Base-by-base conservation (phyloP, 2,329 filamentous ascomycete genomes). In the Incumbomyces lentus region DNA sequence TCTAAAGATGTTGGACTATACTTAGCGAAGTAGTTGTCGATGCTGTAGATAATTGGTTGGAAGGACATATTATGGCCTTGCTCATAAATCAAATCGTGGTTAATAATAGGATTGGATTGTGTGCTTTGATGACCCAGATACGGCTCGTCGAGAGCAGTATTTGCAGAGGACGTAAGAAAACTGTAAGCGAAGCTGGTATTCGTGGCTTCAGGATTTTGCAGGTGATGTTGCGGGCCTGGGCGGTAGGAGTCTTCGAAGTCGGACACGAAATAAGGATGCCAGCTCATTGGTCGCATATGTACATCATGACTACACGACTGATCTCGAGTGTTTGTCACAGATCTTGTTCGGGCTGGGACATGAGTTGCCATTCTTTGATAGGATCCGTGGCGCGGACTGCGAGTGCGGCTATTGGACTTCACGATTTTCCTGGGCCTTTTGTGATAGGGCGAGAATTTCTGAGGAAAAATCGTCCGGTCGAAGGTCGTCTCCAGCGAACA, bases 401-500 rank as follows among this genome's bases (percentile, higher is more conserved):
- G 51, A 19, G 55, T 56, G 17, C 55, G 50, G 43, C 52, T 56
- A 40, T 43, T 51, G 6, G 55, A 40, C 40, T 57, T 57, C 17
- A 51, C 46, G 17, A 57, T 43, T 46, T 52, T 56, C 33, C 44
- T 46, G 19, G 54, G 52, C 3, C 54, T 51, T 35, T 46, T 40
- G 40, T 55, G 53, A 31, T 55, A 51, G 13, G 50, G 49, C 1
- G 53, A 52, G 6, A 53, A 40, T 39, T 44, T 52, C 29, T 37
- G 29, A 35, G 45, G 22, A 13, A 50, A 36, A 7, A 17, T 26
- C 6, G 36, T n/a, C 10, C 6, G 29, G 13, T 38, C 17, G 13
- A 19, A 38, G 31, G 42, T 38, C 22, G 22, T 26, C 22, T 26
- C 22, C 8, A 26, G 22, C 22, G 22, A 26, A 26, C 5, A 8